Conservation (phyloP, 1,284 basidiomycete species). For the Puccinia triticina region DNA sequence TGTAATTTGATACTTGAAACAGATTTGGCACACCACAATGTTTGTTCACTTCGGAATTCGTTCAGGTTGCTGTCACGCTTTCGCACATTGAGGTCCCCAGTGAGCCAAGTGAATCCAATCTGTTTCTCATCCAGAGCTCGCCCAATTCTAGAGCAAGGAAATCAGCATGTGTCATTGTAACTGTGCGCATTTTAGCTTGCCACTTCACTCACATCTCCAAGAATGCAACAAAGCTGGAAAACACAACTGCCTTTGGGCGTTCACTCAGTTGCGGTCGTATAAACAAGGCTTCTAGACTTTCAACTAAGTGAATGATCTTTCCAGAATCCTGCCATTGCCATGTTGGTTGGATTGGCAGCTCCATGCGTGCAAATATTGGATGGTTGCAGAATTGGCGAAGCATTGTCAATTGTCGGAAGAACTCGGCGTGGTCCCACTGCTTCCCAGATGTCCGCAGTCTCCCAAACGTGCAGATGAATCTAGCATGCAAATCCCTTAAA, state of each 20-base stretch:
- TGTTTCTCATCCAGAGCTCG: neutral
- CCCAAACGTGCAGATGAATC: neutral
- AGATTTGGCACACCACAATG: too few relatives aligned
- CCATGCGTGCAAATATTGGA: neutral
- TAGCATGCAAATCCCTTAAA: neutral
- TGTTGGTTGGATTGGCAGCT: too few relatives aligned
- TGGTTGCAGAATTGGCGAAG: neutral
- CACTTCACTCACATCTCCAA: constrained; percentile 10
- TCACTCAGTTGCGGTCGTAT: neutral
- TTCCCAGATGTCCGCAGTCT: neutral
- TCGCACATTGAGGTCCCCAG: neutral
- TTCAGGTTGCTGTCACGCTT: neutral
- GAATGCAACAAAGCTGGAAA: neutral
- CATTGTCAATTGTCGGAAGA: neutral
- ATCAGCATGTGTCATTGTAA: too few relatives aligned
- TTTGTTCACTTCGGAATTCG: neutral
- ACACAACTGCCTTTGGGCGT: constrained; percentile 1
- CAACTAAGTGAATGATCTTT: neutral
- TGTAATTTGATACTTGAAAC: too few relatives aligned
- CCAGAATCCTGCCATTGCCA: constrained; percentile 15
- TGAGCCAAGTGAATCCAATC: neutral
- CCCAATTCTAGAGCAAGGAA: neutral
- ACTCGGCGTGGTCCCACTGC: neutral
- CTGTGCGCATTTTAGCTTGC: too few relatives aligned
- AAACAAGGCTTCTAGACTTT: neutral